Evolutionary conservation across 768 basidiomycete genomes (phyloP), one percentile per base, ranked within the genome.

Genomic region (Pleurotus pulmonarius): DNA sequence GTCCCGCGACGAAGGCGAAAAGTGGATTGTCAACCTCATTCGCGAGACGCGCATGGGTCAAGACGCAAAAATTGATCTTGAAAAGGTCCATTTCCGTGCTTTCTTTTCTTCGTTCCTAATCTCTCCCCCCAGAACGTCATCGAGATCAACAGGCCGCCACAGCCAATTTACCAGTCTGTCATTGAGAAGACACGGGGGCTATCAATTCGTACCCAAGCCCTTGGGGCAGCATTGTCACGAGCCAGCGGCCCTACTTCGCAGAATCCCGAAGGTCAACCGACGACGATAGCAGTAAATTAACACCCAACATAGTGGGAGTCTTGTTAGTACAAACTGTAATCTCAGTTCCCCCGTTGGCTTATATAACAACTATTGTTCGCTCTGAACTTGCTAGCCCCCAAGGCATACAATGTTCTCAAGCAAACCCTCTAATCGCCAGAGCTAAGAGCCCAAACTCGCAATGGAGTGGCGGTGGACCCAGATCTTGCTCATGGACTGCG

Each of bases 21-120:
- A 96, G 65, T 99, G 96, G 96, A 96, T 98, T 59, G 97, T 98
- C 65, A 98, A 98, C 76, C 88, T 98, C 59, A 97, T 98, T 65
- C 86, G 97, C 34, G 97, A 98, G 72, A 96, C 95, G 5, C 83
- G 94, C 46, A 93, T 96, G 89, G 93, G 93, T 12, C 88, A 92
- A 1, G 96, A 98, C 63, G 96, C 96, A 51, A 97, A 96, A 76
- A 98, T 98, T 58, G 96, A 98, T 70, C 79, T 98, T 24, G 94
- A 95, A 72, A 94, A 96, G 79, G 94, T 91, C 59, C 39, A 75
- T 59, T 58, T 46, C 12, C 16, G 9, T 24, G 51, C 5, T 18
- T 13, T 40, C 8, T 18, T 24, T 13, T 51, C 24, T 46, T 53
- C 6, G 26, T 46, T 12, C 15, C n/a, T 13, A 37, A 22, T 22